Evolutionary conservation across 257 asterid species (phyloP).

Genomic region (Solanum dulcamara): DNA sequence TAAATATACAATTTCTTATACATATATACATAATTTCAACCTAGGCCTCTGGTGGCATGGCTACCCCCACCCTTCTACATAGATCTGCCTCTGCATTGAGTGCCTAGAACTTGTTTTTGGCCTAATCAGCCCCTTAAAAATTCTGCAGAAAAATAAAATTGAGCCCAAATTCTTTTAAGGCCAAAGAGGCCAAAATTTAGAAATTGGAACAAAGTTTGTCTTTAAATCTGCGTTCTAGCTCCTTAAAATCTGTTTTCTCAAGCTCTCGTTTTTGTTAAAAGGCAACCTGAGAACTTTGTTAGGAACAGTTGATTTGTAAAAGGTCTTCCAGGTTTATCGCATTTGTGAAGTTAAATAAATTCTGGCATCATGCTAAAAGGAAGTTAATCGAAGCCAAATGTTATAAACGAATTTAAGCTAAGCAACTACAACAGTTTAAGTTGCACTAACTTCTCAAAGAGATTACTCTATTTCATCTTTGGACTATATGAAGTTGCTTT

Average conservation of each 20-base stretch:
- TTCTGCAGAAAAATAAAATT: background rate
- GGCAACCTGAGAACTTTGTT: background rate
- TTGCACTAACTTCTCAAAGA: background rate
- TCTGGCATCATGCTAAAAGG: background rate
- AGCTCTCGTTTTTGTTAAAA: background rate
- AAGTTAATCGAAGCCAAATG: background rate
- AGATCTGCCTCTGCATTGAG: background rate
- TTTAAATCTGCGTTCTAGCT: background rate
- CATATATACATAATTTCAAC: background rate
- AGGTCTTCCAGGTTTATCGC: background rate
- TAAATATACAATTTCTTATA: background rate
- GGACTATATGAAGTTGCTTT: background rate
- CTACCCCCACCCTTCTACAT: background rate
- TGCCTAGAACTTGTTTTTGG: background rate
- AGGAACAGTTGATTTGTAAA: background rate
- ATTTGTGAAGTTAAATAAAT: background rate
- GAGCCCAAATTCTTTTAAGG: background rate
- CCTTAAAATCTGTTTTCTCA: background rate
- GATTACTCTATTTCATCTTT: background rate
- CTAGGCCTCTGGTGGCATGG: background rate
- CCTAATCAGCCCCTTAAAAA: background rate
- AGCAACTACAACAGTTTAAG: background rate
- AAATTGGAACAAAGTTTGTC: background rate
- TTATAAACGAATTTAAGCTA: background rate
- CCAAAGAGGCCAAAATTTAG: background rate